phyloP scores from a whole-genome alignment of 2,329 filamentous ascomycete genomes.

The Colletotrichum lentis region DNA sequence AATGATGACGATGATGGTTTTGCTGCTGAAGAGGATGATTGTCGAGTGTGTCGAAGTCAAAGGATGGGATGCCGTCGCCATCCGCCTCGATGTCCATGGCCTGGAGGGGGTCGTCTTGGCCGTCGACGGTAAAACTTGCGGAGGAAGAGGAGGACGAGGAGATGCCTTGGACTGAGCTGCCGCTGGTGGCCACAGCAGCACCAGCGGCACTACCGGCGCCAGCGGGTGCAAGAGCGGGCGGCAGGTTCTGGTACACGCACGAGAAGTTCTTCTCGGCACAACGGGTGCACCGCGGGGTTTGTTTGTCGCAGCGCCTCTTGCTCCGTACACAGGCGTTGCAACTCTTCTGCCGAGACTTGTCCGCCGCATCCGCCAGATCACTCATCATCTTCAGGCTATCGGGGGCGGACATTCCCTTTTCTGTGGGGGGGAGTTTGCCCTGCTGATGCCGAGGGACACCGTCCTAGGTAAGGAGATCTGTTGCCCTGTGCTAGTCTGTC shows the following conservation, averaged over 20 bases:
- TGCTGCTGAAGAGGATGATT: constrained; percentile 15
- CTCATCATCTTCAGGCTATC: constrained; percentile 1
- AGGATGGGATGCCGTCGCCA: constrained; percentile 15
- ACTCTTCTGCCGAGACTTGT: constrained; percentile 60
- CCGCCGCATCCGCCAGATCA: constrained; percentile 36
- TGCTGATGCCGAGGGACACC: background rate
- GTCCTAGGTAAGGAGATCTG: background rate
- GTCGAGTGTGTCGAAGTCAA: constrained; percentile 30
- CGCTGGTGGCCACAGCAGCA: background rate
- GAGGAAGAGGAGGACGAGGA: background rate
- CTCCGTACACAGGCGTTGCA: constrained; percentile 58
- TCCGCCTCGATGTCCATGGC: constrained; percentile 30
- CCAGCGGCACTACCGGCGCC: constrained; percentile 2
- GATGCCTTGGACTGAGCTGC: background rate
- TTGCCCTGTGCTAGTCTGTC: background rate
- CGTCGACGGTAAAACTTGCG: background rate
- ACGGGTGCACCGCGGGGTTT: constrained; percentile 52
- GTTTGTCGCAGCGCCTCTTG: constrained; percentile 59
- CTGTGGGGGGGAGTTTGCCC: background rate
- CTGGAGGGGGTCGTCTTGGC: constrained; percentile 23
- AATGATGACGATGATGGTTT: constrained; percentile 1
- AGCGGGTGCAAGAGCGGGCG: constrained; percentile 31
- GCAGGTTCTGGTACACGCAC: constrained; percentile 54
- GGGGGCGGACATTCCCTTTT: constrained; percentile 10
- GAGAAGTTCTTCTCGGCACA: constrained; percentile 53